Evolutionary conservation across 2,329 filamentous ascomycete species (phyloP).

Genomic region (Penicillium rolfsii): DNA sequence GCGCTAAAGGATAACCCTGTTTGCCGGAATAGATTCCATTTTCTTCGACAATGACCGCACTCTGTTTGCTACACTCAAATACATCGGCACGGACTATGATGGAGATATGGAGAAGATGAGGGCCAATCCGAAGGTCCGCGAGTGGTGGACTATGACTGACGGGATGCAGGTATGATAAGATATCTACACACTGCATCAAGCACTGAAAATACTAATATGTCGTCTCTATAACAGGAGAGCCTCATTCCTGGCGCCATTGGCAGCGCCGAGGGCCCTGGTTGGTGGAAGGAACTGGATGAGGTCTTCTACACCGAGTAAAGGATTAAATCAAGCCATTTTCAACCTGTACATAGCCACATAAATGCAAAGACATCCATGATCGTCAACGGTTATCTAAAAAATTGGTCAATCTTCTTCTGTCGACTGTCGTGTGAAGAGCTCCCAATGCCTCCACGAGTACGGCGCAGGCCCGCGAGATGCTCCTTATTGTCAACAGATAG

Average conservation of each 20-base stretch:
- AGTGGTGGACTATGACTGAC: conserved; percentile 84
- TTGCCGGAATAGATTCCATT: conserved; percentile 59
- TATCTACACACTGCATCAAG: no score
- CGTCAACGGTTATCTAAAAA: conserved; percentile 57
- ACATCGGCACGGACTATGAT: conserved; percentile 71
- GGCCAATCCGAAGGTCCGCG: conserved; percentile 70
- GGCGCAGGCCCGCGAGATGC: conserved; percentile 74
- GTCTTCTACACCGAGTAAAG: conserved; percentile 39
- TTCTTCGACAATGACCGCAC: conserved; percentile 72
- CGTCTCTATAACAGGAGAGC: conserved; percentile 31
- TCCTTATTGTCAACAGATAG: conserved; percentile 68
- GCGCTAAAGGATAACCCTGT: not conserved
- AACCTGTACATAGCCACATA: not conserved
- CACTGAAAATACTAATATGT: conserved; percentile 7
- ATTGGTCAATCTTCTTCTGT: conserved; percentile 75
- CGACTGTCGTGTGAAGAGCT: conserved; percentile 73
- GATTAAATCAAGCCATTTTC: not conserved
- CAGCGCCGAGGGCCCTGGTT: conserved; percentile 41
- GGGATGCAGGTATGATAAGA: conserved; percentile 61
- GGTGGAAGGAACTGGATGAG: conserved; percentile 43
- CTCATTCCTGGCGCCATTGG: conserved; percentile 36
- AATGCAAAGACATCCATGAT: not conserved
- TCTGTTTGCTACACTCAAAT: conserved; percentile 77
- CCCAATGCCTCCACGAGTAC: conserved; percentile 80
- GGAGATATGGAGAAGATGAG: conserved; percentile 77